Percentiles rank a stretch among this genome's conserved stretches.
Evolutionary conservation across 768 basidiomycete genomes (phyloP).

Genomic region (Tricholoma furcatifolium): DNA sequence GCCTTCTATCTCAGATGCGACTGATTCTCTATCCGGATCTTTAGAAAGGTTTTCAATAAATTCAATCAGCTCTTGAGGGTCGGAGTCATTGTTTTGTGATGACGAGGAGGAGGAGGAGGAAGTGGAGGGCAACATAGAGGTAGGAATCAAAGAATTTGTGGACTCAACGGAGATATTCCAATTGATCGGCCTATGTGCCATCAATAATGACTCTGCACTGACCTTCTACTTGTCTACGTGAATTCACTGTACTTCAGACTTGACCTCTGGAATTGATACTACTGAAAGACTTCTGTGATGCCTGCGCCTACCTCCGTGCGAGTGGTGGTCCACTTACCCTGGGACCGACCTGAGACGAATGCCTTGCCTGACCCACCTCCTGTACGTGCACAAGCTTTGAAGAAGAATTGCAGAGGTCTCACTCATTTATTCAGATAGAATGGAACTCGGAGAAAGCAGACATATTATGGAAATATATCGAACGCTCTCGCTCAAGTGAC

Average conservation of each 20-base stretch:
- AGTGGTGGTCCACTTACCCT: conserved; percentile 78
- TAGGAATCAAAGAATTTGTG: background rate
- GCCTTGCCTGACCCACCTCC: conserved; percentile 63
- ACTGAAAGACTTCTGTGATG: conserved; percentile 18
- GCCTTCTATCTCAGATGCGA: conserved; percentile 51
- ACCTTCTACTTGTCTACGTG: too few relatives aligned
- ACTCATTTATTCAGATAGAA: conserved; percentile 56
- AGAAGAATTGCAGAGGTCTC: conserved; percentile 4
- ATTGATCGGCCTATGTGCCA: too few relatives aligned
- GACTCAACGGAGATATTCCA: conserved; percentile 3
- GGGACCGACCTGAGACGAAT: conserved; percentile 67
- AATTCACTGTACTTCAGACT: too few relatives aligned
- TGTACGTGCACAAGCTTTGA: conserved; percentile 45
- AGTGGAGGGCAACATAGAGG: conserved; percentile 20
- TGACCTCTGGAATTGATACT: too few relatives aligned
- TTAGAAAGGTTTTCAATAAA: conserved; percentile 34
- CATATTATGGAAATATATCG: conserved; percentile 85
- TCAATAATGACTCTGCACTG: too few relatives aligned
- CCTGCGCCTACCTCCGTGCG: conserved; percentile 45
- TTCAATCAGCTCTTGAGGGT: conserved; percentile 29
- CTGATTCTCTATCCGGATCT: conserved; percentile 36
- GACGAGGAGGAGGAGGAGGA: conserved; percentile 24
- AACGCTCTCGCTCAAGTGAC: conserved; percentile 70
- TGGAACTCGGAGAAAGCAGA: conserved; percentile 86
- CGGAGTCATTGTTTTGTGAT: conserved; percentile 12